These are phyloP conservation scores for Anisogramma anomala DNA, from an alignment of 2,329 filamentous ascomycete species.

Conservation along the genomic window DNA sequence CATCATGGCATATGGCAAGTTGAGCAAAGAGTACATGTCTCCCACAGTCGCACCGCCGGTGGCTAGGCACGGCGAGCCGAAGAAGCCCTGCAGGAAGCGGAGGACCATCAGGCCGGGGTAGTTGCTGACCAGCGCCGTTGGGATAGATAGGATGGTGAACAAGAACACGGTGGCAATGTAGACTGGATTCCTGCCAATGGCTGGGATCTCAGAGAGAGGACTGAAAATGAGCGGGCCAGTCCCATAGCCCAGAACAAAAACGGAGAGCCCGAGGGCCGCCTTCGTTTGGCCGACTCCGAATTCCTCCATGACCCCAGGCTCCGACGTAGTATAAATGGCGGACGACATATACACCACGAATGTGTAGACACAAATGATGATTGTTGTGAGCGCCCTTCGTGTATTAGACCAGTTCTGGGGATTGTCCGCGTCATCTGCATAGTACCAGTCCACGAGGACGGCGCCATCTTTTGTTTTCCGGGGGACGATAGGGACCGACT, in stretches of 20 bases:
- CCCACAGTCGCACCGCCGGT: slow-evolving; percentile 41
- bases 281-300: slow-evolving; percentile 37
- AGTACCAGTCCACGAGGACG: slow-evolving; percentile 29
- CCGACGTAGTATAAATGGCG: slow-evolving; percentile 29
- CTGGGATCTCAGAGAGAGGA: slow-evolving; percentile 46
- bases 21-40: slow-evolving; percentile 43
- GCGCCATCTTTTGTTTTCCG: slow-evolving; percentile 20
- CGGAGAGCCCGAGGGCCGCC: slow-evolving; percentile 40
- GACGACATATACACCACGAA: slow-evolving; percentile 30
- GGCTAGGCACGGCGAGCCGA: slow-evolving; percentile 53
- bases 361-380: slow-evolving; percentile 37
- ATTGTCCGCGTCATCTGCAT: slow-evolving; percentile 37
- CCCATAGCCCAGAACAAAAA: slow-evolving; percentile 36
- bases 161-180: slow-evolving; percentile 58
- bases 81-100: slow-evolving; percentile 54
- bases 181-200: slow-evolving; percentile 51
- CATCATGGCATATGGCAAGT: slow-evolving; percentile 46
- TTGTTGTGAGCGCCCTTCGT: slow-evolving; percentile 26
- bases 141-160: slow-evolving; percentile 56
- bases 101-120: slow-evolving; percentile 53
- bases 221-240: slow-evolving; percentile 41
- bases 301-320: slow-evolving; percentile 32
- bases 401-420: slow-evolving; percentile 36
- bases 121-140: slow-evolving; percentile 50
- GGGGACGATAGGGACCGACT: slow-evolving; percentile 21